A percentile compares a stretch with the other conserved stretches of the same genome.
phyloP scores from a whole-genome alignment of 306 rosid genomes.

The Oemleria cerasiformis region DNA sequence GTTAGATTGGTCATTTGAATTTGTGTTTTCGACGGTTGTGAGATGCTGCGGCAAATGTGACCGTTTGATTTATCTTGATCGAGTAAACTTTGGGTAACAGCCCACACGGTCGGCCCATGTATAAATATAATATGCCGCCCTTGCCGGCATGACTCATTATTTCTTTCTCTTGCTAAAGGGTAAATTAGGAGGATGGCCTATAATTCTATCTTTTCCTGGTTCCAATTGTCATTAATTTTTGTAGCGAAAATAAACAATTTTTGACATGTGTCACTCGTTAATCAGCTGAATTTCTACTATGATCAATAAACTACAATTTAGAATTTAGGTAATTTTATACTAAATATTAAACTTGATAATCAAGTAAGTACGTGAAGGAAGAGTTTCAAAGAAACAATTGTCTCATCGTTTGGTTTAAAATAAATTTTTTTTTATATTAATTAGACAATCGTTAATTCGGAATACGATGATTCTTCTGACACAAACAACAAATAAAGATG shows the following conservation, averaged over 20 bases:
- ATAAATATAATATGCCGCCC: slow-evolving; percentile 17
- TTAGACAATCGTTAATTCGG: no score
- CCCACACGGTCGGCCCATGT: not conserved
- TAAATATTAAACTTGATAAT: not conserved
- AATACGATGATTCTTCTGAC: no score
- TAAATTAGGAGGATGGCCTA: not conserved
- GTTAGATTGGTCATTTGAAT: slow-evolving; percentile 9
- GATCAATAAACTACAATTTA: not conserved
- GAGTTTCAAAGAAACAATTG: no score
- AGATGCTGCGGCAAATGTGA: not conserved
- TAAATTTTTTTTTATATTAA: no score
- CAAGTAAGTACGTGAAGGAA: not conserved
- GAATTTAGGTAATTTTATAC: no score
- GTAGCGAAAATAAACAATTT: not conserved
- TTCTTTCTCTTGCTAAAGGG: not conserved
- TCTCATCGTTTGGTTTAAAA: no score
- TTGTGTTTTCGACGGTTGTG: not conserved
- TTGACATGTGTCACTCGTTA: not conserved
- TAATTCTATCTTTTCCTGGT: not conserved
- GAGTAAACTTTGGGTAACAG: not conserved
- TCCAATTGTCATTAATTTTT: slow-evolving; percentile 11
- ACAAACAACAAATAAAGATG: no score
- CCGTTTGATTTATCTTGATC: no score
- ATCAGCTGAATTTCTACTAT: not conserved
- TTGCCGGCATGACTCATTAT: slow-evolving; percentile 17